Base-by-base conservation (phyloP, 306 rosid genomes). In the Vicia faba region DNA sequence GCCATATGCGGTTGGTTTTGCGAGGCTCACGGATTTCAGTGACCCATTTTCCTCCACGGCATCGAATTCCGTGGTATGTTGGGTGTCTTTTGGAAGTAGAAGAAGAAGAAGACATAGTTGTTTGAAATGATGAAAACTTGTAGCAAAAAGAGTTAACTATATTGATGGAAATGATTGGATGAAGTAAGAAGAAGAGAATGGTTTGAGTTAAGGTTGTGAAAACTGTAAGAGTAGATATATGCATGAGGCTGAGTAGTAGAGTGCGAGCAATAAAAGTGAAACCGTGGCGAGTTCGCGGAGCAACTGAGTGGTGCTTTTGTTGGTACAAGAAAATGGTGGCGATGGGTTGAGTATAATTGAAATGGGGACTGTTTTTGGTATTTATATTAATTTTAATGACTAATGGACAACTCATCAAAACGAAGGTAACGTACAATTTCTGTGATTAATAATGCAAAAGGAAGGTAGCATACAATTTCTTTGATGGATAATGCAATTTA, bases 21-120 rank as follows among this genome's bases (percentile, higher is more conserved):
- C 91, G 83, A 0, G 96, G 98, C 80, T 92, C 96, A 1, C 98
- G 88, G 80, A 92, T 92, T 75, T 92, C 98, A 3, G 98, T 86
- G 3, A 89, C 98, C 98, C 96, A 92, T 67, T 92, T 92, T 0
- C 82, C 91, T 6, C 93, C 69, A 4, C 98, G 74, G 80, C 85
- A 68, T 2, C 98, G 84, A 67, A 89, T 87, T 18, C 98, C 98
- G 0, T 61, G 86, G 79, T 81, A 89, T 53, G 63, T 26, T 0
- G 87, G 87, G 65, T 89, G 91, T 63, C 75, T 85, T 43, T 83
- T 85, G 4, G 89, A 83, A 36, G 70, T 55, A 3, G 74, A 60
- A 4, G 74, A 29, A 4, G 74, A 29, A 0, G 97, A 85, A 9
- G 84, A 81, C 91, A 85, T 88, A 59, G 3, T 49, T 72, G 62